phyloP scores from a whole-genome alignment of 2,329 filamentous ascomycete genomes.

The Chrysosporium keratinophilum region DNA sequence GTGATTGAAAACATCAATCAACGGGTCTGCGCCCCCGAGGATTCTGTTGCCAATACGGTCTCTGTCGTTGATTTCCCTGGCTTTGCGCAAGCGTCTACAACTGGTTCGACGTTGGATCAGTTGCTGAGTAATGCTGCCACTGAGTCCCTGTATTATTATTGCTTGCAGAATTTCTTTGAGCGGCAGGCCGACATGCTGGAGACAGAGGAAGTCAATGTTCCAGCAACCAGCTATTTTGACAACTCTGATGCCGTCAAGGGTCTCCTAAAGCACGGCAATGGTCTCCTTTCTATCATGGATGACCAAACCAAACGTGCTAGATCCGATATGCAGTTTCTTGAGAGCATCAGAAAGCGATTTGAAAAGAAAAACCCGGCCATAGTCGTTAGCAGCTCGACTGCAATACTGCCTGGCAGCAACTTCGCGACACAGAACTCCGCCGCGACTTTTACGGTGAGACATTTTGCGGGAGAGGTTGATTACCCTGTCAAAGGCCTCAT shows the following conservation, averaged over 20 bases:
- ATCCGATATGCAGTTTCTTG: conserved; percentile 79
- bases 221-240: conserved; percentile 93
- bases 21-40: conserved; percentile 74
- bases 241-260: conserved; percentile 91
- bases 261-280: conserved; percentile 83
- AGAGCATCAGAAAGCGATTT: conserved; percentile 84
- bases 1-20: conserved; percentile 91
- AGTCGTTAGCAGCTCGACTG: conserved; percentile 60
- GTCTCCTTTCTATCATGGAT: conserved; percentile 84
- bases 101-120: conserved; percentile 78
- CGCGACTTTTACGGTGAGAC: conserved; percentile 78
- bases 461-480: conserved; percentile 94
- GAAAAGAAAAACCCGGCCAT: conserved; percentile 91
- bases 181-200: conserved; percentile 87
- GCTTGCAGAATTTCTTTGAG: conserved; percentile 91
- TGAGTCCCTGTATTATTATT: conserved; percentile 85
- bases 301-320: conserved; percentile 87
- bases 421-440: conserved; percentile 73
- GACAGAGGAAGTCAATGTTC: conserved; percentile 80
- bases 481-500: conserved; percentile 79
- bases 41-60: conserved; percentile 82
- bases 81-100: conserved; percentile 74
- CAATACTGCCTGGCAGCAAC: conserved; percentile 75
- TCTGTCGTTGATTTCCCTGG: conserved; percentile 95
- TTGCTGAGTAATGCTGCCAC: conserved; percentile 88